A percentile compares a stretch with the other conserved stretches of the same genome.
phyloP scores from a whole-genome alignment of 1,139 yeast genomes.

The Taphrina populina region DNA sequence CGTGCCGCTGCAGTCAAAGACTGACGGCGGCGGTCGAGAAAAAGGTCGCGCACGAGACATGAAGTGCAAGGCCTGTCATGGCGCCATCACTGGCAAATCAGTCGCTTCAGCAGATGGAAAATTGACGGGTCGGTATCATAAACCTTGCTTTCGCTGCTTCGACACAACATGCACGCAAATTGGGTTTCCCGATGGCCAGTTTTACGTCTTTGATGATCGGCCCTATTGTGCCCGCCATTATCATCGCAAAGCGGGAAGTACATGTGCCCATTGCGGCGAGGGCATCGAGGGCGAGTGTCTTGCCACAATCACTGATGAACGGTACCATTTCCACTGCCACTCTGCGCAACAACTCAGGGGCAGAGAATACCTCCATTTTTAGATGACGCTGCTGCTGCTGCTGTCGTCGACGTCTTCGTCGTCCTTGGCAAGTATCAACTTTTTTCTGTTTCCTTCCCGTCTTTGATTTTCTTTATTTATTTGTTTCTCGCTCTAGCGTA shows the following conservation, averaged over 20 bases:
- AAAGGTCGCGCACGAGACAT: not conserved
- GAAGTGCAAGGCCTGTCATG: constrained; percentile 54
- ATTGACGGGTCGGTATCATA: constrained; percentile 72
- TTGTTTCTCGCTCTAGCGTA: too few relatives aligned
- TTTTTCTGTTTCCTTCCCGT: too few relatives aligned
- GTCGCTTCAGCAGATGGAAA: constrained; percentile 81
- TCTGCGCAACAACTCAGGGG: constrained; percentile 11
- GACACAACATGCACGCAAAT: not conserved
- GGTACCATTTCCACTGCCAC: constrained; percentile 22
- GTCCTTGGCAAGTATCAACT: too few relatives aligned
- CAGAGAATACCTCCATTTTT: constrained; percentile 1
- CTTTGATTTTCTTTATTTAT: too few relatives aligned
- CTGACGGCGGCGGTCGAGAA: not conserved
- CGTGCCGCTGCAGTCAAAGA: constrained; percentile 13
- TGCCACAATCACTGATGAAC: constrained; percentile 57
- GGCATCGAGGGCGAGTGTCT: constrained; percentile 93
- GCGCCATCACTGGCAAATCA: constrained; percentile 53
- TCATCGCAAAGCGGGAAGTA: constrained; percentile 70
- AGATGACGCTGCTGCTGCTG: too few relatives aligned
- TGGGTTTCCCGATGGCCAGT: constrained; percentile 56
- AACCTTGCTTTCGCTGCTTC: constrained; percentile 73
- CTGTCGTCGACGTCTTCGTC: too few relatives aligned
- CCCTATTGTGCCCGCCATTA: constrained; percentile 82
- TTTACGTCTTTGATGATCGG: constrained; percentile 72
- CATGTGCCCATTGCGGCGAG: constrained; percentile 65